Conservation (phyloP, 768 basidiomycete genomes). For the Kwoniella sp. region DNA sequence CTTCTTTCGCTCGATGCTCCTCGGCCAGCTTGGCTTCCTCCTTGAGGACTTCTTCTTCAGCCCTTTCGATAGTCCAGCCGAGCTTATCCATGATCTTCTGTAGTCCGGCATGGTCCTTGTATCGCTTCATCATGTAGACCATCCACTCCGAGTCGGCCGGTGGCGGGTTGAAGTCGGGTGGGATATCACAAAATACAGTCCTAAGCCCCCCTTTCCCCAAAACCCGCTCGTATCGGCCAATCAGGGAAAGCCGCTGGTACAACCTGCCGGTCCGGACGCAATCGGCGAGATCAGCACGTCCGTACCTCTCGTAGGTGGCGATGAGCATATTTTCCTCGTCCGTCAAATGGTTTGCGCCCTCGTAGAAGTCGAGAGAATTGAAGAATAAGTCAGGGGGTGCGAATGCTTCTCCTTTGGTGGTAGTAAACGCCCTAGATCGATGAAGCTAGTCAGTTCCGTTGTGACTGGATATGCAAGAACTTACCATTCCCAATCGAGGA, state of each 20-base stretch:
- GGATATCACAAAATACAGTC: neutral
- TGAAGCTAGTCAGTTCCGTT: no score
- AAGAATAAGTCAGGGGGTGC: conserved; percentile 2
- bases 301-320: conserved; percentile 9
- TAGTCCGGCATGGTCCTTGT: conserved; percentile 4
- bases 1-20: neutral
- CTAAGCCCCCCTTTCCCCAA: neutral
- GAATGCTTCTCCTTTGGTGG: conserved; percentile 27
- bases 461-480: neutral
- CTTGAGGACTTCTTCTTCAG: conserved; percentile 3
- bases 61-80: conserved; percentile 10
- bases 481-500: conserved; percentile 54
- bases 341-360: conserved; percentile 5
- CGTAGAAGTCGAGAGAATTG: neutral
- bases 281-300: conserved; percentile 20
- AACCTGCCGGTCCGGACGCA: conserved; percentile 20
- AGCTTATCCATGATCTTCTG: neutral
- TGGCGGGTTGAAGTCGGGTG: conserved; percentile 6
- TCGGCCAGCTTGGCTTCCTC: neutral
- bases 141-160: conserved; percentile 7
- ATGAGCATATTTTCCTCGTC: conserved; percentile 11
- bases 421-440: conserved; percentile 16
- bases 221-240: neutral
- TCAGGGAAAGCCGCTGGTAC: conserved; percentile 10
- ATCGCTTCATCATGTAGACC: conserved; percentile 9